Base-by-base conservation (phyloP, 768 basidiomycete genomes). In the Coprinellus aureogranulatus region DNA sequence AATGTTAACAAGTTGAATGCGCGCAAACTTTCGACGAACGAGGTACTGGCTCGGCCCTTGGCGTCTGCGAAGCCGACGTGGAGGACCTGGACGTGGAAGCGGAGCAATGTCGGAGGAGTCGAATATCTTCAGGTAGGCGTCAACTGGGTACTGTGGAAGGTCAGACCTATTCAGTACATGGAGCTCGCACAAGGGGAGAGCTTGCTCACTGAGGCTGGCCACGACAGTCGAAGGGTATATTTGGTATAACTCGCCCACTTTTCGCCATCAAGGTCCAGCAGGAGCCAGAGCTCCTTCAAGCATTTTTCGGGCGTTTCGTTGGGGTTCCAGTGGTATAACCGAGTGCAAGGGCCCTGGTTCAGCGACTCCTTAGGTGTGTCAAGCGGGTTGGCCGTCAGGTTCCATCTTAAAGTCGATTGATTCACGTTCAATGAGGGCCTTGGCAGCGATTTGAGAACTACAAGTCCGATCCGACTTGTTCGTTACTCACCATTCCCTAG, bases 221-320 rank as follows among this genome's bases (percentile, higher is more conserved):
- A 85, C 27, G 83, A 85, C 11, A 80, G 47, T 42, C 83, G 74
- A 39, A 85, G 70, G 2, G 83, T 82, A 60, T 81, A 84, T 25
- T 76, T 75, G 34, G 68, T 58, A 64, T 77, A 75, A 4, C 66
- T 57, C 6, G 55, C 65, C 81, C 83, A 84, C 26, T 54, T 61
- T 16, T 62, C 60, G 58, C 67, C 67, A 58, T 77, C 76, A 46
- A 82, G 65, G 65, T 83, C 74, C 3, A 85, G 74, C 12, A 67
- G 60, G 28, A 82, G 57, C 82, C 82, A 84, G 20, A 78, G 61
- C 58, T 80, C 77, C 59, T 82, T 70, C 12, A 73, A 72, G 61
- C 77, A 79, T 54, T 51, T 27, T 54, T 57, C 31, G 56, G 55
- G 14, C 55, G 40, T 20, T 51, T 23, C 8, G 39, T 51, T 42